Evolutionary conservation across 2,329 filamentous ascomycete genomes (phyloP).

Genomic region (Grosmannia huntii): DNA sequence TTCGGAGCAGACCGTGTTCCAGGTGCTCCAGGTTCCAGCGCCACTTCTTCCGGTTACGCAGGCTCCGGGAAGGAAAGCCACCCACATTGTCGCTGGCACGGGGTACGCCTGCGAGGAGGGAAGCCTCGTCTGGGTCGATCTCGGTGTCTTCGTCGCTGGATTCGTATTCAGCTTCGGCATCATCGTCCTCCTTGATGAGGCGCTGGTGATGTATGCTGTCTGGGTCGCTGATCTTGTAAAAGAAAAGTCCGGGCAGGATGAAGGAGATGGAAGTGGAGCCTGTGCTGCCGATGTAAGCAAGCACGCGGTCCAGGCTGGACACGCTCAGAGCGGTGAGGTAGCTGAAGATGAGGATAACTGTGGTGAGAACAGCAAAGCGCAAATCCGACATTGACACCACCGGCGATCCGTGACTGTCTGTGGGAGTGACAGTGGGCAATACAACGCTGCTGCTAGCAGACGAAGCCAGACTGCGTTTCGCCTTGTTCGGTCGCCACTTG

Average conservation of each 20-base stretch:
- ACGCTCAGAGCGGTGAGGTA: constrained; percentile 89
- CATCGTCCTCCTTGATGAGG: constrained; percentile 82
- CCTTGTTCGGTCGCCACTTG: constrained; percentile 30
- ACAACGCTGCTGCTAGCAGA: constrained; percentile 27
- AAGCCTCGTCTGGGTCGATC: constrained; percentile 17
- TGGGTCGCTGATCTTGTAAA: constrained; percentile 94
- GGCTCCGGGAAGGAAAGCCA: constrained; percentile 20
- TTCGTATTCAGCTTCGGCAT: constrained; percentile 43
- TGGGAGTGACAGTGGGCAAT: constrained; percentile 22
- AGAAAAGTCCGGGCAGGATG: constrained; percentile 90
- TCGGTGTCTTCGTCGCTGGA: constrained; percentile 28
- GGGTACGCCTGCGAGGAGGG: constrained; percentile 30
- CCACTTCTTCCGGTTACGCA: constrained; percentile 41
- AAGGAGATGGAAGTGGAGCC: constrained; percentile 94
- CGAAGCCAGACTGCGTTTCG: constrained; percentile 23
- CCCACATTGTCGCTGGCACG: constrained; percentile 25
- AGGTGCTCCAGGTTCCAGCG: constrained; percentile 50
- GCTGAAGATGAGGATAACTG: constrained; percentile 67
- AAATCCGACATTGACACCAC: constrained; percentile 64
- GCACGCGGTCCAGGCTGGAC: constrained; percentile 73
- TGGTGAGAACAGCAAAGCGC: constrained; percentile 82
- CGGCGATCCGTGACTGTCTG: constrained; percentile 38
- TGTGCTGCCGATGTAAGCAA: constrained; percentile 91
- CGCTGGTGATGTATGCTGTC: constrained; percentile 78
- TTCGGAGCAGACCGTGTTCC: constrained; percentile 53